Percentiles rank a stretch among this genome's conserved stretches.
phyloP scores from a whole-genome alignment of 495 filamentous ascomycete species.

The Penicillium maclennaniae region DNA sequence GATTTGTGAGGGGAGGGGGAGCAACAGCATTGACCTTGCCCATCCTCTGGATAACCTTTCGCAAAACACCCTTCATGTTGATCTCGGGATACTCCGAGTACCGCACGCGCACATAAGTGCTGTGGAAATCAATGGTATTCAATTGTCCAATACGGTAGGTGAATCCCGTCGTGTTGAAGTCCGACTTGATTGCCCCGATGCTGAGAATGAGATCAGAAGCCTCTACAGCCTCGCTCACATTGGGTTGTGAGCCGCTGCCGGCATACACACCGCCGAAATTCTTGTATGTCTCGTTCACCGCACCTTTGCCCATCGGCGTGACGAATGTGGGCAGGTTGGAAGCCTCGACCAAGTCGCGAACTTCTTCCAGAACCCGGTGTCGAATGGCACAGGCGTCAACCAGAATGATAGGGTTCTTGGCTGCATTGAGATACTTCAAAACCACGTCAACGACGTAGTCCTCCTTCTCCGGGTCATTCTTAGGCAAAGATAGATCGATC shows the following conservation, averaged over 20 bases:
- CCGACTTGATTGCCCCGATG: conserved; percentile 79
- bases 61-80: conserved; percentile 81
- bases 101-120: conserved; percentile 65
- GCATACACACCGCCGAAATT: conserved; percentile 86
- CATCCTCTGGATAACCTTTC: conserved; percentile 62
- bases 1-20: conserved; percentile 47
- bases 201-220: conserved; percentile 76
- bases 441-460: conserved; percentile 81
- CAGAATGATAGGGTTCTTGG: conserved; percentile 74
- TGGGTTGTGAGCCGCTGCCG: conserved; percentile 69
- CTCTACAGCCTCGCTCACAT: conserved; percentile 71
- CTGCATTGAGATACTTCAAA: conserved; percentile 68
- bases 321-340: conserved; percentile 80
- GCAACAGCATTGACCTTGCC: conserved; percentile 51
- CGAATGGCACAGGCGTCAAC: conserved; percentile 91
- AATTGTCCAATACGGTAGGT: conserved; percentile 78
- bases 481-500: conserved; percentile 61
- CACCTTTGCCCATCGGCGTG: conserved; percentile 89
- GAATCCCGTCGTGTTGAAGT: conserved; percentile 92
- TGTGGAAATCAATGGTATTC: conserved; percentile 86
- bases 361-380: conserved; percentile 70
- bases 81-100: conserved; percentile 82
- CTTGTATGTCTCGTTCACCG: conserved; percentile 70
- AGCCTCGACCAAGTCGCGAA: conserved; percentile 71
- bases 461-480: conserved; percentile 70